Base-by-base conservation (phyloP, 805 yeast species). In the Lachancea nothofagi region DNA sequence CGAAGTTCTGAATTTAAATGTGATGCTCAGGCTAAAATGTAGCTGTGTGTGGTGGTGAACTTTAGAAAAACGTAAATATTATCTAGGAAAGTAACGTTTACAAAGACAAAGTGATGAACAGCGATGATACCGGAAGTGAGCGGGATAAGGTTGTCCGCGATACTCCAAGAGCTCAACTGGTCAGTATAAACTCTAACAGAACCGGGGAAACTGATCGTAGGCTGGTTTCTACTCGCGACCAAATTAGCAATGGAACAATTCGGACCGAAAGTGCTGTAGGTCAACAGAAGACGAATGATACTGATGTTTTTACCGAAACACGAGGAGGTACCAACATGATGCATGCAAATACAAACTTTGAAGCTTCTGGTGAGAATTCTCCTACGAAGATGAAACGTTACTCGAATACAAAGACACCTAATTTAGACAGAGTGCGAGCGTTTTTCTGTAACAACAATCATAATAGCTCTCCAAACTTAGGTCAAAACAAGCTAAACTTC, bases 401-500 rank as follows among this genome's bases (percentile, higher is more conserved):
- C 8, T 7, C 6, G 6, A 13, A 20, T n/a, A 5, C 24, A 12
- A 49, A 53, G 17, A 54, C 63, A 7, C 63, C 61, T 3, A 54
- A 55, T 38, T 34, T 57, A 2, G 49, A 52, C 15, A 49, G 50
- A 30, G 47, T 58, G 22, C 47, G 54, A 3, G 49, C 49, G 19
- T 58, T 51, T 32, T 49, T 57, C 33, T 28, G 28, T 4, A 24
- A 24, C 12, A 50, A 46, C 29, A 40, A 37, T 3, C 45, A 46
- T 17, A 47, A 39, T 20, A 43, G 55, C 2, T 47, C 54, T 7
- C 38, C 35, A 5, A 47, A 42, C 22, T 28, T 48, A 4, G 26
- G 48, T 7, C 25, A 33, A 2, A n/a, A n/a, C n/a, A 44, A 42
- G 29, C 43, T 45, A 17, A 38, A 46, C 25, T n/a, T 27, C 7